phyloP scores from a whole-genome alignment of 371 early-diverging fungal genomes.

The Dentiscutata heterogama region DNA sequence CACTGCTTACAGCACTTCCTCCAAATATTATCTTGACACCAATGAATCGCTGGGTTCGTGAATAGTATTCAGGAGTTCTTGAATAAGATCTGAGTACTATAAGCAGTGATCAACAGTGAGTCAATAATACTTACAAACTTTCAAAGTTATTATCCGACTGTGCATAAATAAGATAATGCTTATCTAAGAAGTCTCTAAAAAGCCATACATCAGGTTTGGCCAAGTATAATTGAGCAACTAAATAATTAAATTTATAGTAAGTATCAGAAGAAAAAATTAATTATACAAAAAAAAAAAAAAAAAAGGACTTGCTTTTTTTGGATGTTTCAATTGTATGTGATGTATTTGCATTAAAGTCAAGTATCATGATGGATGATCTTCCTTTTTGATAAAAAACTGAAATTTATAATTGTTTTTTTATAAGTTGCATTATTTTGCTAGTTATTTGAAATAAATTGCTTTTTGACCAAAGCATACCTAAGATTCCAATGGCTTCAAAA shows the following conservation, averaged over 20 bases:
- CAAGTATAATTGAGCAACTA: slow-evolving; percentile 62
- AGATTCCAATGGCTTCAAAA: slow-evolving; percentile 34
- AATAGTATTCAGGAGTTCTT: neutral
- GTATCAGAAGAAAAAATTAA: neutral
- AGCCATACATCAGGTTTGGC: slow-evolving; percentile 67
- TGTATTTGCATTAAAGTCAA: slow-evolving; percentile 69
- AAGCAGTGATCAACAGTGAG: neutral
- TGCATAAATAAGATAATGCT: slow-evolving; percentile 58
- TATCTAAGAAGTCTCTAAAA: slow-evolving; percentile 65
- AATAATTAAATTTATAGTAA: neutral
- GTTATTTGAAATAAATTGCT: too few relatives aligned
- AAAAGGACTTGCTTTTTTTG: slow-evolving; percentile 29
- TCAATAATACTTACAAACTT: neutral
- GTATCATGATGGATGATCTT: slow-evolving; percentile 62
- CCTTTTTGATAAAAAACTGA: slow-evolving; percentile 74
- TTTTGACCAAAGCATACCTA: slow-evolving; percentile 1
- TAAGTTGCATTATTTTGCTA: too few relatives aligned
- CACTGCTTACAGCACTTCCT: too few relatives aligned
- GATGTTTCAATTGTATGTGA: slow-evolving; percentile 65
- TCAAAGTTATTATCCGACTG: neutral
- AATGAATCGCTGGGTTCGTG: too few relatives aligned
- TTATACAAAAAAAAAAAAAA: neutral
- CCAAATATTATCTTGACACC: too few relatives aligned
- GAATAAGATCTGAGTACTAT: neutral
- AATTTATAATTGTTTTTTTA: slow-evolving; percentile 32